Base-by-base conservation (phyloP, 495 filamentous ascomycete genomes). In the Gamarada debralockiae region DNA sequence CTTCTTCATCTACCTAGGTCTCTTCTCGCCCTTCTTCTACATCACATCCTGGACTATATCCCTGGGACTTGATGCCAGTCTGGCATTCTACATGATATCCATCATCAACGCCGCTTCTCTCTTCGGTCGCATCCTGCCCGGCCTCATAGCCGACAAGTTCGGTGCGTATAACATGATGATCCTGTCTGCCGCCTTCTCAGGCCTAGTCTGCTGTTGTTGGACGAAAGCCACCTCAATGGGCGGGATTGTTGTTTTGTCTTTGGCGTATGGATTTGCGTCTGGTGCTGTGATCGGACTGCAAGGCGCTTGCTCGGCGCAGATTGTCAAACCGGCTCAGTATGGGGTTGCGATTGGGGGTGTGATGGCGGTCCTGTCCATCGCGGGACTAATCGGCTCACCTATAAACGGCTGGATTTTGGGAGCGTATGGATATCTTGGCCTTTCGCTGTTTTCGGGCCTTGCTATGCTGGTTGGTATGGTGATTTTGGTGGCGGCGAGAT, bases 91-190 rank as follows among this genome's bases (percentile, higher is more conserved):
- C 59, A 67, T 90, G n/a, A 65, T 90, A 22, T 71, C 87, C 0
- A 84, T 91, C 50, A 65, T 90, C 44, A 92, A 90, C 57, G 85
- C 81, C 0, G 73, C 76, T 14, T 81, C 74, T 55, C 74, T 89
- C 48, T 73, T 85, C 38, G 87, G 87, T 13, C 79, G 87, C 42
- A 86, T 86, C 45, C 52, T 87, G 5, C 86, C 86, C 0, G 84
- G 83, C 15, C 76, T 79, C 58, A 40, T 86, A 13, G 87, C 82
- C 41, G 88, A 93, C 66, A 81, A 76, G 52, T 37, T 85, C 25
- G 87, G 88, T 1, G 78, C 82, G 21, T 90, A 77, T 70, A 92
- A 91, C 66, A 69, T 80, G n/a, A 83, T 88, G 73, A 73, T 87
- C 24, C 31, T 79, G 38, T 83, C 81, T 57, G 69, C 76, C 3